Conservation (phyloP, 192 early-diverging fungal species). For the Dissophora ornata region DNA sequence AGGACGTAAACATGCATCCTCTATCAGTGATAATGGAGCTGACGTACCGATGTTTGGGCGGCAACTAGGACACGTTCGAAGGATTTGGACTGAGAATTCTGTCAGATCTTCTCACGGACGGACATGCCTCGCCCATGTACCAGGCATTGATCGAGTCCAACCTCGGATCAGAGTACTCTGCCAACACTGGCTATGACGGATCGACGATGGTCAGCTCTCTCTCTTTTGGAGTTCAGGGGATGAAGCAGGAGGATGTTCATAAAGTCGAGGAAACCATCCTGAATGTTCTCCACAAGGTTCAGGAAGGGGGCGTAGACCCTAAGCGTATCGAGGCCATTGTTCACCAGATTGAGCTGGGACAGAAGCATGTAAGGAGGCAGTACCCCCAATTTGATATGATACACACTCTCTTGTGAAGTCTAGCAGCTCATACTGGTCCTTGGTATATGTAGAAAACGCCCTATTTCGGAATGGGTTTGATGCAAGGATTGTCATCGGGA, state of each 20-base stretch:
- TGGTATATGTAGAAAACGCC: conserved; percentile 72
- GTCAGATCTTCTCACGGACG: conserved; percentile 84
- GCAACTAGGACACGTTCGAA: conserved; percentile 82
- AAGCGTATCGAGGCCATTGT: conserved; percentile 85
- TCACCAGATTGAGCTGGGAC: conserved; percentile 89
- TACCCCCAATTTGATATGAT: not conserved
- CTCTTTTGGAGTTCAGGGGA: conserved; percentile 91
- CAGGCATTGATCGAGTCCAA: conserved; percentile 91
- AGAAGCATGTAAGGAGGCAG: conserved; percentile 77
- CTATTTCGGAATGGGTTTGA: conserved; percentile 86
- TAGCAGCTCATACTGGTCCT: not conserved
- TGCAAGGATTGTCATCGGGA: conserved; percentile 78
- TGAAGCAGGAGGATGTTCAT: conserved; percentile 72
- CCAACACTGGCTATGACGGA: conserved; percentile 90
- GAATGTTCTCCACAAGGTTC: conserved; percentile 73
- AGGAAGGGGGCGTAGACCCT: conserved; percentile 80
- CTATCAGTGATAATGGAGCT: not conserved
- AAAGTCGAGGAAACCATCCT: conserved; percentile 77
- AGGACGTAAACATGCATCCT: not conserved
- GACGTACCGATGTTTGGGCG: too few species aligned
- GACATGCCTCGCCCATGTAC: conserved; percentile 93
- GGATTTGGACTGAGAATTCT: conserved; percentile 86
- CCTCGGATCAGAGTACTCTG: conserved; percentile 89
- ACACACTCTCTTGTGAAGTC: too few species aligned
- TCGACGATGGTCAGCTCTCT: conserved; percentile 74